Evolutionary conservation across 371 early-diverging fungal species (phyloP).

Genomic region (Gilbertella persicaria): DNA sequence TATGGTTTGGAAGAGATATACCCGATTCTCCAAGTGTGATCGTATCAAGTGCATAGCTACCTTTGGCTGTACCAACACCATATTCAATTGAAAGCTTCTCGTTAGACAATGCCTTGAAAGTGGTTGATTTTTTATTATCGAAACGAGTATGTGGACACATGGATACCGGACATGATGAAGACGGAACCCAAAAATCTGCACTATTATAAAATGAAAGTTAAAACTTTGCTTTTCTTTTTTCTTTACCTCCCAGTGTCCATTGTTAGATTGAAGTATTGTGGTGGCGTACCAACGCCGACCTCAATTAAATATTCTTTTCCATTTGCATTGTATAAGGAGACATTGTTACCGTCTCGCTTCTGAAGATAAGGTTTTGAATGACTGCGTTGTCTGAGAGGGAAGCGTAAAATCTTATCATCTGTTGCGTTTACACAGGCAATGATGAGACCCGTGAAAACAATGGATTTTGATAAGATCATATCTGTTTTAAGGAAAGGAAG

Average conservation of each 20-base stretch:
- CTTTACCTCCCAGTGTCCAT: constrained; percentile 38
- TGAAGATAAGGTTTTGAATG: not conserved
- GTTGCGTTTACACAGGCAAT: no score
- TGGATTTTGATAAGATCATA: no score
- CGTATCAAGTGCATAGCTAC: constrained; percentile 25
- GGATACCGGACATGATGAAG: constrained; percentile 17
- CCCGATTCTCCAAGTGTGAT: constrained; percentile 3
- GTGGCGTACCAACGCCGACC: constrained; percentile 35
- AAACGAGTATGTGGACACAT: constrained; percentile 33
- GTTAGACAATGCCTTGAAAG: constrained; percentile 15
- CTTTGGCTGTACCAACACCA: constrained; percentile 34
- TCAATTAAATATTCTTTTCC: constrained; percentile 23
- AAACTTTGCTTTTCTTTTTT: not conserved
- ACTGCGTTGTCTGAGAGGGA: not conserved
- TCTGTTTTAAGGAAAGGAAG: no score
- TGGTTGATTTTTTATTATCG: constrained; percentile 24
- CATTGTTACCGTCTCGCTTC: constrained; percentile 3
- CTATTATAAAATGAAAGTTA: constrained; percentile 8
- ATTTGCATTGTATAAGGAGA: constrained; percentile 19
- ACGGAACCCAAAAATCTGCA: constrained; percentile 38
- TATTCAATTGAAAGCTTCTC: constrained; percentile 25
- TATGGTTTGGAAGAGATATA: constrained; percentile 8
- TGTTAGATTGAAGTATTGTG: constrained; percentile 26
- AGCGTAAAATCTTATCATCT: not conserved
- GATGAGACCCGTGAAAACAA: no score